These are phyloP conservation scores for Glebionis coronaria DNA, from an alignment of 129 eudicot species.

Conservation along the genomic window DNA sequence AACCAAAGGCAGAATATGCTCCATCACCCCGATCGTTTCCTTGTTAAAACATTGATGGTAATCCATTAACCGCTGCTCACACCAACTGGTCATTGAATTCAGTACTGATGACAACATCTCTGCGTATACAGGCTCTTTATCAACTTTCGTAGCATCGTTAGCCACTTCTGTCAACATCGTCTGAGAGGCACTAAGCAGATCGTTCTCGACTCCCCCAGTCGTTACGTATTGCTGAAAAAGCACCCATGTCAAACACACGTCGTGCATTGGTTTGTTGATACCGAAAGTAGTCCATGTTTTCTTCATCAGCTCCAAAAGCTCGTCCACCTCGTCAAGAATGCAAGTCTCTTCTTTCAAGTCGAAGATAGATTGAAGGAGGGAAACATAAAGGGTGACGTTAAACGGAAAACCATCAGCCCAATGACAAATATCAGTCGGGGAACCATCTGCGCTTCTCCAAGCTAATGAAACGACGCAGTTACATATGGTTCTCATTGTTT, in stretches of 20 bases:
- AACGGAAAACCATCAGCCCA: constrained; percentile 97
- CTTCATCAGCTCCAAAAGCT: constrained; percentile 77
- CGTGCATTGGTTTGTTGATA: constrained; percentile 58
- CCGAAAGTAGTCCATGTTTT: constrained; percentile 87
- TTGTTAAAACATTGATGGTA: constrained; percentile 49
- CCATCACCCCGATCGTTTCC: constrained; percentile 50
- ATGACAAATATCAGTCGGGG: constrained; percentile 57
- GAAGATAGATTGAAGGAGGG: constrained; percentile 58
- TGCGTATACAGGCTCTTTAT: constrained; percentile 52
- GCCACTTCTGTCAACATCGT: constrained; percentile 85
- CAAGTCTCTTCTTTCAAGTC: constrained; percentile 65
- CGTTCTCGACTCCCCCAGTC: constrained; percentile 72
- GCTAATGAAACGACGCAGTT: constrained; percentile 61
- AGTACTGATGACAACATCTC: constrained; percentile 51
- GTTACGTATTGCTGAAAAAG: constrained; percentile 58
- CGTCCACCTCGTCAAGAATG: constrained; percentile 86
- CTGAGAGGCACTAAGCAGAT: constrained; percentile 63
- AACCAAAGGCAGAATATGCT: constrained; percentile 54
- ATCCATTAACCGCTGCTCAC: constrained; percentile 59
- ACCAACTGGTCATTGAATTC: constrained; percentile 56
- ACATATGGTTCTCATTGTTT: constrained; percentile 56
- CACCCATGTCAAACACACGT: constrained; percentile 85
- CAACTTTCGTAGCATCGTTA: constrained; percentile 65
- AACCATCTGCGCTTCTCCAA: constrained; percentile 64
- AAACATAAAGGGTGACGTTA: constrained; percentile 58